Percentiles rank a stretch among this genome's conserved stretches.
These are phyloP conservation scores for Olyra latifolia DNA, from an alignment of 176 grass and related monocot genomes.

Conservation along the genomic window DNA sequence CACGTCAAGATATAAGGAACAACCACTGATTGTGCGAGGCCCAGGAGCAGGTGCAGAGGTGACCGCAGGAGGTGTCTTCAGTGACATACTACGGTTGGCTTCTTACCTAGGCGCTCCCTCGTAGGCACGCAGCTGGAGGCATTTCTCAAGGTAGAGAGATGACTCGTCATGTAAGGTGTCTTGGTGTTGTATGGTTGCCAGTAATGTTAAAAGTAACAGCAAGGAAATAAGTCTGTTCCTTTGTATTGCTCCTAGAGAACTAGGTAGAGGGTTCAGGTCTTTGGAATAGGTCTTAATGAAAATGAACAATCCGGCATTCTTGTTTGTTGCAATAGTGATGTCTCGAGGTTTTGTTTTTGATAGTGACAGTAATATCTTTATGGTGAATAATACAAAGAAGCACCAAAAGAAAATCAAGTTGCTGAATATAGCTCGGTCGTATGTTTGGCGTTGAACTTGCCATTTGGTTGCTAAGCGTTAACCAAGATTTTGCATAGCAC, in stretches of 20 bases:
- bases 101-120: constrained; percentile 70
- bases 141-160: not conserved
- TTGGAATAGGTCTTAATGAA: not conserved
- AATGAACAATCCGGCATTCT: not conserved
- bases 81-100: constrained; percentile 62
- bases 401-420: too few species aligned
- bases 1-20: constrained; percentile 56
- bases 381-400: not conserved
- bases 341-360: not conserved
- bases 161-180: not conserved
- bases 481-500: too few species aligned
- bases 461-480: too few species aligned
- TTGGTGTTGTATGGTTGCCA: not conserved
- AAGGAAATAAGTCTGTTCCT: not conserved
- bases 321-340: not conserved
- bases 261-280: not conserved
- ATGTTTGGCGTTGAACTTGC: too few species aligned
- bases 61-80: constrained; percentile 66
- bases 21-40: constrained; percentile 60
- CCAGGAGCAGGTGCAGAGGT: constrained; percentile 69
- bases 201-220: not conserved
- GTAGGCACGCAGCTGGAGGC: not conserved
- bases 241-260: not conserved
- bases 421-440: too few species aligned
- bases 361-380: not conserved